Conservation (phyloP, 805 yeast genomes). For the Saccharomycopsis fermentans region DNA sequence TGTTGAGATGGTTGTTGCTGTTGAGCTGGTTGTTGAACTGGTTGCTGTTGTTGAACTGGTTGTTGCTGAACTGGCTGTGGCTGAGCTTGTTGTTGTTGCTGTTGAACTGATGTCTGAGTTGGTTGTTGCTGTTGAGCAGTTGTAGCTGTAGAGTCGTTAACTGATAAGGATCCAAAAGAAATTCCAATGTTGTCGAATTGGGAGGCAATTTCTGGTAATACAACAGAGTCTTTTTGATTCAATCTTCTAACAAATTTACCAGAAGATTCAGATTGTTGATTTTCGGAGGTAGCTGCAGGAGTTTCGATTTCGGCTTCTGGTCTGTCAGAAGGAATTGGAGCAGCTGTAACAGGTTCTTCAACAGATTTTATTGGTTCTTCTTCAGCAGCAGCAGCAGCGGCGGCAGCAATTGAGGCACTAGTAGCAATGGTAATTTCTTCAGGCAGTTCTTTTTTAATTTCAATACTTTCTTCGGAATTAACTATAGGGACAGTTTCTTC, state of each 20-base stretch:
- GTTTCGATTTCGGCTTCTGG: not conserved
- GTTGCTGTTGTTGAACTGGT: slow-evolving; percentile 18
- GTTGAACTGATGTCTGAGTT: slow-evolving; percentile 8
- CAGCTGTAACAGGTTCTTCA: slow-evolving; percentile 1
- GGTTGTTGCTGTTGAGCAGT: slow-evolving; percentile 20
- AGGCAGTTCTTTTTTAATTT: slow-evolving; percentile 2
- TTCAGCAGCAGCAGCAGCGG: not conserved
- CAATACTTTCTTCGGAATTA: slow-evolving; percentile 10
- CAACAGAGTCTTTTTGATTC: slow-evolving; percentile 35
- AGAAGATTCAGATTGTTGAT: slow-evolving; percentile 17
- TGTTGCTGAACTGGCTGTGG: slow-evolving; percentile 19
- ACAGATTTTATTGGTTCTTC: slow-evolving; percentile 6
- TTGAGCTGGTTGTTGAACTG: slow-evolving; percentile 14
- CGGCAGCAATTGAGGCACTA: slow-evolving; percentile 16
- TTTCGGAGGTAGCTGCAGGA: slow-evolving; percentile 6
- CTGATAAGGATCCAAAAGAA: slow-evolving; percentile 51
- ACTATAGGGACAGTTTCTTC: slow-evolving; percentile 11
- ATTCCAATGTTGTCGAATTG: slow-evolving; percentile 38
- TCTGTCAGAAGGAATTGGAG: not conserved
- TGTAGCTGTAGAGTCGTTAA: slow-evolving; percentile 25
- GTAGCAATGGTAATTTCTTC: slow-evolving; percentile 9
- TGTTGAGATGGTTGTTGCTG: slow-evolving; percentile 8
- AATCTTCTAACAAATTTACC: slow-evolving; percentile 27
- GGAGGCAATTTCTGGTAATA: slow-evolving; percentile 41
- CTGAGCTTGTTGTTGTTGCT: slow-evolving; percentile 17